Evolutionary conservation across 768 basidiomycete genomes (phyloP), one percentile per base, ranked within the genome.

Genomic region (Suillus sp.): DNA sequence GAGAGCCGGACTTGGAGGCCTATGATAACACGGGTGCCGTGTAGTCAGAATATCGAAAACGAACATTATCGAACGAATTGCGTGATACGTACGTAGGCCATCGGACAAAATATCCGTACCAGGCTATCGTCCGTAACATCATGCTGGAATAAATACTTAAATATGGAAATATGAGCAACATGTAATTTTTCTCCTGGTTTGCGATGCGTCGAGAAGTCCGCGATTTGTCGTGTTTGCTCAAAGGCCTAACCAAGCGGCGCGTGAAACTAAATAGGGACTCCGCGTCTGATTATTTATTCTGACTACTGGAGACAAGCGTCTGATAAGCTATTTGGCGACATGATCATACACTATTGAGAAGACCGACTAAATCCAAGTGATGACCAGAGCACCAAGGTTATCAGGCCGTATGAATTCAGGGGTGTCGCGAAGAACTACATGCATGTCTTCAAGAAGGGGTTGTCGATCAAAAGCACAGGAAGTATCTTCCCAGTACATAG

Each of bases 231-330:
- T n/a, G 6, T 10, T 54, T 32, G 14, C 8, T 43, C 42, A 51
- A 53, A n/a, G 50, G 18, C 34, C 11, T 34, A 27, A 54, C n/a
- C 27, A 54, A 34, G 32, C 20, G 32, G 4, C 32, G 30, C 53
- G 50, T 18, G 10, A 53, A 53, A 30, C 51, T 20, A n/a, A 32
- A 53, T 53, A 20, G 9, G 18, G 18, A 51, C 50, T 50, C 50
- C 27, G 50, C 50, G 50, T 48, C 13, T 47, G 45, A 47, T 42
- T n/a, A n/a, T n/a, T n/a, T n/a, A n/a, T n/a, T n/a, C n/a, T n/a
- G n/a, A 18, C 38, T 16, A 38, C 20, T 45, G n/a, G n/a, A 13
- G n/a, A 22, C 45, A 18, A 42, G 6, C 40, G 18, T 18, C 45
- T 51, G 27, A 51, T 51, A 51, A 18, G 10, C 30, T 32, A 51